Conservation (phyloP, 225 moss, liverwort and hornwort genomes). For the Antitrichia curtipendula region DNA sequence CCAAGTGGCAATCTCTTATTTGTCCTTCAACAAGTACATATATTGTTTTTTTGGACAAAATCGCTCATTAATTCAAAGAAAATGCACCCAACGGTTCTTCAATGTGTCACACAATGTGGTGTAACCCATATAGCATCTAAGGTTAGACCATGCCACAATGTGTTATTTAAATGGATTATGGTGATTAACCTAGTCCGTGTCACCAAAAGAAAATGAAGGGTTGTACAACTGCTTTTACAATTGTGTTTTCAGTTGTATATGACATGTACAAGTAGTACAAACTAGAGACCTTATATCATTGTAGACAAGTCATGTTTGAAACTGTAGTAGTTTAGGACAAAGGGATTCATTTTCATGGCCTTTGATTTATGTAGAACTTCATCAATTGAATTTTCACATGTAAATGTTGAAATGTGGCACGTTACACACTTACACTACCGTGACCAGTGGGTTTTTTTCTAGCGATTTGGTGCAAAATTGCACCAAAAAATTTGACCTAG, state of each 20-base stretch:
- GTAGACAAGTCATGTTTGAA: background rate
- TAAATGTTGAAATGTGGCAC: fast-evolving
- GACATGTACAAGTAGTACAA: background rate
- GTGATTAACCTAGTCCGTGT: too few relatives aligned
- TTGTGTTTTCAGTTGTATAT: background rate
- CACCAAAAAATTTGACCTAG: too few relatives aligned
- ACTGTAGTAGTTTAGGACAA: background rate
- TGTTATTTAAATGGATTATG: too few relatives aligned
- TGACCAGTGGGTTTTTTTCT: too few relatives aligned
- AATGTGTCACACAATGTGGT: too few relatives aligned
- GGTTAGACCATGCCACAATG: too few relatives aligned
- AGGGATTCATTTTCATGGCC: background rate
- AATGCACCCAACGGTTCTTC: background rate
- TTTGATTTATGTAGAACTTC: background rate
- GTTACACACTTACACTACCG: too few relatives aligned
- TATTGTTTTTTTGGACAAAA: background rate
- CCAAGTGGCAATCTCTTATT: background rate
- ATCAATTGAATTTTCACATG: background rate
- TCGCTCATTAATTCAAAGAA: background rate
- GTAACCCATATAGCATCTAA: too few relatives aligned
- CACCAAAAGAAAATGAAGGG: background rate
- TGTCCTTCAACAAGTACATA: background rate
- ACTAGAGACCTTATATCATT: background rate
- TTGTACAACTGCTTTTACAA: background rate
- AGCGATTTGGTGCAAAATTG: too few relatives aligned